phyloP scores from a whole-genome alignment of 768 basidiomycete species.

The Symmetrospora coprosmae region DNA sequence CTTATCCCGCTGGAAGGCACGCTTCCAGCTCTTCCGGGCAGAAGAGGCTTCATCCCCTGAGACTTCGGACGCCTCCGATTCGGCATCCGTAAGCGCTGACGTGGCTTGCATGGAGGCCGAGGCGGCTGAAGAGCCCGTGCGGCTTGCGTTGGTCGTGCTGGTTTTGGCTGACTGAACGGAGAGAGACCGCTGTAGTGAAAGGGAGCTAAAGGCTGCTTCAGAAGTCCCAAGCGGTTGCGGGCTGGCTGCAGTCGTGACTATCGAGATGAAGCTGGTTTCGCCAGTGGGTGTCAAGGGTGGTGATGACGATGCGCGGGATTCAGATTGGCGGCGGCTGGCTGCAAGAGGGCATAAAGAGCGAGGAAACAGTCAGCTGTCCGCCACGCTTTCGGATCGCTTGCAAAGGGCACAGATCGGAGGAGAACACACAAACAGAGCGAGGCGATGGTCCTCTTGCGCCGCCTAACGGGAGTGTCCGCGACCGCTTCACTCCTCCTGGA shows the following conservation, averaged over 20 bases:
- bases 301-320: background rate
- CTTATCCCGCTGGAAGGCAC: too few relatives aligned
- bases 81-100: too few relatives aligned
- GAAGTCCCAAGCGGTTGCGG: background rate
- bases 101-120: too few relatives aligned
- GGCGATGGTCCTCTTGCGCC: background rate
- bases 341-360: background rate
- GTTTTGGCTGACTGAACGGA: background rate
- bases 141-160: background rate
- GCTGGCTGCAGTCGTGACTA: background rate
- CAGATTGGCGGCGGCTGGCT: conserved; percentile 1
- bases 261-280: background rate
- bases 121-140: too few relatives aligned
- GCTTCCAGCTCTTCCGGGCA: too few relatives aligned
- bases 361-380: background rate
- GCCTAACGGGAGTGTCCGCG: conserved; percentile 6
- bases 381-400: background rate
- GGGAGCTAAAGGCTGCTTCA: background rate
- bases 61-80: too few relatives aligned
- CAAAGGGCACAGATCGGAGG: too few relatives aligned
- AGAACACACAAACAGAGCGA: conserved; percentile 21
- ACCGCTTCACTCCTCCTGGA: conserved; percentile 7
- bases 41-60: too few relatives aligned
- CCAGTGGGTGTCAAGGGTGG: background rate
- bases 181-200: background rate